Conservation (phyloP, 192 early-diverging fungal genomes). For the Fimicolochytrium jonesii region DNA sequence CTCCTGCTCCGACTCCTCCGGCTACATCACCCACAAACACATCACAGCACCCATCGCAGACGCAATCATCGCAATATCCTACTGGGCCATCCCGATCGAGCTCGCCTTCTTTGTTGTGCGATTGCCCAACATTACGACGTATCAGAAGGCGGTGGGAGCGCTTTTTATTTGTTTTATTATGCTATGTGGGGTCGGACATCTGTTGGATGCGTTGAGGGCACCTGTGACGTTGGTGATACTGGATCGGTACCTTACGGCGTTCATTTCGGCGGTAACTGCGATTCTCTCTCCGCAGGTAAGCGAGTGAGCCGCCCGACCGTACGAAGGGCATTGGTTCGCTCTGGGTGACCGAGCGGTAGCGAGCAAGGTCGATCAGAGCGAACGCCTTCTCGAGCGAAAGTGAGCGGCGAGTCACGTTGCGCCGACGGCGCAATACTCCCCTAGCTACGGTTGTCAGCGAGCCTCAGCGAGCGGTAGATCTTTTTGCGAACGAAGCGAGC, state of each 20-base stretch:
- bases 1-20: no score
- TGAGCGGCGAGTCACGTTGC: no score
- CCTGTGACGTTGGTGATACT: not conserved
- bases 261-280: conserved; percentile 13
- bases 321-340: no score
- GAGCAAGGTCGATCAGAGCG: no score
- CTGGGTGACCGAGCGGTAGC: no score
- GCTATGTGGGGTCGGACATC: conserved; percentile 18
- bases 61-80: conserved; percentile 6
- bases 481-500: no score
- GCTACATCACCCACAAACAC: no score
- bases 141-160: conserved; percentile 11
- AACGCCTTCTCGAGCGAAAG: no score
- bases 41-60: conserved; percentile 2
- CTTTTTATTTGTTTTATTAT: conserved; percentile 18
- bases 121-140: conserved; percentile 1
- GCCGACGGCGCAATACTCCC: no score
- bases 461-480: no score
- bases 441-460: no score
- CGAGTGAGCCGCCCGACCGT: no score
- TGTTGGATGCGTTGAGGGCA: not conserved
- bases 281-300: not conserved
- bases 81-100: conserved; percentile 22
- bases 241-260: conserved; percentile 1
- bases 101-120: conserved; percentile 11